Percentiles rank a stretch among this genome's conserved stretches.
Conservation (phyloP, 208 protist species). For the Acanthamoeba healyi region DNA sequence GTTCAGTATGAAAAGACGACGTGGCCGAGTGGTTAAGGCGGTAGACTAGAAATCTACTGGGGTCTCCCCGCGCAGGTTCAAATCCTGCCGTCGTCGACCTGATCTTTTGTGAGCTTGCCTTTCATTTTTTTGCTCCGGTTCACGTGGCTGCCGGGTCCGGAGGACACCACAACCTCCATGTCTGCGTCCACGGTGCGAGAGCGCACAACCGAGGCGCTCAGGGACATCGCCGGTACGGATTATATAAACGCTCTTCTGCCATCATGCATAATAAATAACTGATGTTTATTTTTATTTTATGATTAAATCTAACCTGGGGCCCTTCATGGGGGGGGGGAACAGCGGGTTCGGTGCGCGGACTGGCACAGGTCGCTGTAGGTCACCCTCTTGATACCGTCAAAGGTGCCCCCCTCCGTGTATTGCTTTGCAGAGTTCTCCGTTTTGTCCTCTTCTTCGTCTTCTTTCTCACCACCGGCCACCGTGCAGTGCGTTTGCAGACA, state of each 20-base stretch:
- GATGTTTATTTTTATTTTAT: neutral
- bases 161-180: neutral
- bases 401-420: too few species aligned
- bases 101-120: neutral
- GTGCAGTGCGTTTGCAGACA: conserved; percentile 69
- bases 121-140: neutral
- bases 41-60: conserved; percentile 14
- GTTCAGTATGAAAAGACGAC: neutral
- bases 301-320: too few species aligned
- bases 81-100: neutral
- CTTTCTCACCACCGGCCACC: neutral
- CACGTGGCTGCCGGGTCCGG: too few species aligned
- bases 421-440: too few species aligned
- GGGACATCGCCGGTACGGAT: conserved; percentile 47
- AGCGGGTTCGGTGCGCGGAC: conserved; percentile 56
- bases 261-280: too few species aligned
- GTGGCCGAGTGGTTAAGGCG: conserved; percentile 12
- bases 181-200: neutral
- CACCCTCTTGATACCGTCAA: conserved; percentile 70
- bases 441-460: neutral
- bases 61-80: conserved; percentile 11
- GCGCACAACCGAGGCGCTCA: neutral
- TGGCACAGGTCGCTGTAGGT: conserved; percentile 61
- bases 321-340: too few species aligned
- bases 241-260: too few species aligned